These are phyloP conservation scores for Macrolepiota dolichaula DNA, from an alignment of 768 basidiomycete species.

Conservation along the genomic window DNA sequence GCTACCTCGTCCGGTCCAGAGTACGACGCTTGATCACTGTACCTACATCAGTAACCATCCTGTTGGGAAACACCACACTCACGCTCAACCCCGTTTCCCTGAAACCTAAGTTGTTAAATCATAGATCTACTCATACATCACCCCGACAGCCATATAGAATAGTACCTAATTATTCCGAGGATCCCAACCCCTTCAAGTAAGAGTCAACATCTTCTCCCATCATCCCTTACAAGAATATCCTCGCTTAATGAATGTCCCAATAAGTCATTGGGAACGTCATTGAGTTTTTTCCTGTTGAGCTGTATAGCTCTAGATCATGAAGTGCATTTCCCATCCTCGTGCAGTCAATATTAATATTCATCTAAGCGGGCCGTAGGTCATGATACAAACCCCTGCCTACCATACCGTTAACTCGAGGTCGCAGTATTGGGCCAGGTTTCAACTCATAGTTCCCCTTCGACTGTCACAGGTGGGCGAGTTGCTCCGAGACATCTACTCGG, in stretches of 20 bases:
- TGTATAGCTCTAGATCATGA: background rate
- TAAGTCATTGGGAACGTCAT: background rate
- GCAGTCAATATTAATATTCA: too few relatives aligned
- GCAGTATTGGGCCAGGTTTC: background rate
- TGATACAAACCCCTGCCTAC: background rate
- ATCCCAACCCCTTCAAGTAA: background rate
- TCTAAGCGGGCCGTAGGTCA: background rate
- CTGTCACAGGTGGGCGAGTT: background rate
- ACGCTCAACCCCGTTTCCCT: background rate
- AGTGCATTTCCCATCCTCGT: background rate
- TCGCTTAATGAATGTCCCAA: background rate
- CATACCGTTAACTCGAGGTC: background rate
- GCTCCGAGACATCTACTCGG: conserved; percentile 5
- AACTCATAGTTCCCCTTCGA: background rate
- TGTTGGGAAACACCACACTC: background rate
- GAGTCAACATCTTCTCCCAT: background rate
- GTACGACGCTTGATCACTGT: background rate
- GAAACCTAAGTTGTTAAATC: background rate
- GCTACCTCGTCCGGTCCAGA: conserved; percentile 3
- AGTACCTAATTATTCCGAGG: background rate
- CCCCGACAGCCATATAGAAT: background rate
- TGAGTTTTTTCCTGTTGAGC: too few relatives aligned
- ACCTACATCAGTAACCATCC: background rate
- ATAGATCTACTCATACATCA: background rate
- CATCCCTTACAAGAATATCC: background rate